Evolutionary conservation across 2,329 filamentous ascomycete species (phyloP).

Genomic region (Rhinocladiella similis): DNA sequence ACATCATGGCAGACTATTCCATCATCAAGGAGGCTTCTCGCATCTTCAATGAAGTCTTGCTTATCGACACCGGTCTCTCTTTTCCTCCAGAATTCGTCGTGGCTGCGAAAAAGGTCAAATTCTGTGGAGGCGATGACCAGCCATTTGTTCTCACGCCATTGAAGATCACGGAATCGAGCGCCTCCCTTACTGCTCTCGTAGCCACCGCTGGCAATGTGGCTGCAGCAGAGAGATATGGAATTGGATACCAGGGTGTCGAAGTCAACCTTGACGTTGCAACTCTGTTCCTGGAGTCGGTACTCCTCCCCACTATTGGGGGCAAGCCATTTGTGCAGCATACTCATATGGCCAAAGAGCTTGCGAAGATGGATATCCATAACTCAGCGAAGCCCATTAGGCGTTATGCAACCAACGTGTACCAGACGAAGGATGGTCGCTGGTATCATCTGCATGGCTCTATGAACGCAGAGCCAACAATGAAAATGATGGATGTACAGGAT

Average conservation of each 20-base stretch:
- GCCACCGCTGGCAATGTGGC: not conserved
- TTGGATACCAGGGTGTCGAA: not conserved
- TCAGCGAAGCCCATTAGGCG: not conserved
- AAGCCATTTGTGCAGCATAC: slow-evolving; percentile 47
- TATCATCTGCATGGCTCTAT: slow-evolving; percentile 51
- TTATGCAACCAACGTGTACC: slow-evolving; percentile 46
- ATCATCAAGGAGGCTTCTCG: too few relatives aligned
- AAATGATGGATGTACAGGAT: slow-evolving; percentile 35
- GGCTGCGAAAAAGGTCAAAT: too few relatives aligned
- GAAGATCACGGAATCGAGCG: not conserved
- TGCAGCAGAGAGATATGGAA: not conserved
- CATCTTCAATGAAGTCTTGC: too few relatives aligned
- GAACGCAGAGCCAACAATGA: slow-evolving; percentile 47
- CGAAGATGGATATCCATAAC: slow-evolving; percentile 35
- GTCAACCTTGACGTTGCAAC: not conserved
- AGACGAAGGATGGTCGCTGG: slow-evolving; percentile 46
- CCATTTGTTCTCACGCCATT: not conserved
- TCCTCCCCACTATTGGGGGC: slow-evolving; percentile 54
- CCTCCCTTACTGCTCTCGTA: not conserved
- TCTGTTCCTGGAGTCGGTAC: slow-evolving; percentile 58
- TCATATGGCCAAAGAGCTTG: too few relatives aligned
- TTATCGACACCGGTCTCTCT: too few relatives aligned
- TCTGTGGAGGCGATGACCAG: too few relatives aligned
- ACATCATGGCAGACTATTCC: too few relatives aligned
- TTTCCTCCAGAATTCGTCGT: too few relatives aligned